phyloP scores from a whole-genome alignment of 352 stramenopile genomes.

The Phytophthora fragariae region DNA sequence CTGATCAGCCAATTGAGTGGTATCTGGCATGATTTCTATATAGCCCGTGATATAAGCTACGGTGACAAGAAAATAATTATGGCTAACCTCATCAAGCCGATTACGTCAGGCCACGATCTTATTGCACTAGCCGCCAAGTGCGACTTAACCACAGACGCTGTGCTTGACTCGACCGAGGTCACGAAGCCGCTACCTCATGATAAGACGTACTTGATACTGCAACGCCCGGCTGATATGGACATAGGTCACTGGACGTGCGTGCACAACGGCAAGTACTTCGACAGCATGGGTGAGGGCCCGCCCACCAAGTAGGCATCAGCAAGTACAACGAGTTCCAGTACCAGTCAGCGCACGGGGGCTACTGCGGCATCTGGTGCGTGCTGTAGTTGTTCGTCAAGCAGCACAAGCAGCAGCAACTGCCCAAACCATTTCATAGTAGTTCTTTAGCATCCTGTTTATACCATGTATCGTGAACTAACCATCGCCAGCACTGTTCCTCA shows the following conservation, averaged over 20 bases:
- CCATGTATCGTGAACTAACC: not conserved
- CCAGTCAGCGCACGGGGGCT: not conserved
- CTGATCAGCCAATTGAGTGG: slow-evolving; percentile 2
- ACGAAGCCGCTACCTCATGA: not conserved
- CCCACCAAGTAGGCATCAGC: not conserved
- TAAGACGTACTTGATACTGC: slow-evolving; percentile 6
- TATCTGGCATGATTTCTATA: too few relatives aligned
- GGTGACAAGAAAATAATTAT: slow-evolving; percentile 7
- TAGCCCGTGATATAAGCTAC: not conserved
- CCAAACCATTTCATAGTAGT: not conserved
- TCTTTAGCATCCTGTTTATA: not conserved
- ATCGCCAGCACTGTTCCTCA: not conserved
- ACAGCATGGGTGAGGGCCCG: not conserved
- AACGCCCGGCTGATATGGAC: not conserved
- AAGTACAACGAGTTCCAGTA: slow-evolving; percentile 5
- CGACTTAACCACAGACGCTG: not conserved
- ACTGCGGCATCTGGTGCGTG: not conserved
- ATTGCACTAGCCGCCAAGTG: not conserved
- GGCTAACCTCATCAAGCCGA: slow-evolving; percentile 2
- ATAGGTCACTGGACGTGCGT: slow-evolving; percentile 6
- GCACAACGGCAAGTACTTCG: slow-evolving; percentile 4
- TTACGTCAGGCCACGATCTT: not conserved
- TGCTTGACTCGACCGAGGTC: not conserved
- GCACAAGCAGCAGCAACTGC: not conserved
- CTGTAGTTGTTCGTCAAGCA: not conserved